Evolutionary conservation across 768 basidiomycete species (phyloP).

Genomic region (Antrodiella citrinella): DNA sequence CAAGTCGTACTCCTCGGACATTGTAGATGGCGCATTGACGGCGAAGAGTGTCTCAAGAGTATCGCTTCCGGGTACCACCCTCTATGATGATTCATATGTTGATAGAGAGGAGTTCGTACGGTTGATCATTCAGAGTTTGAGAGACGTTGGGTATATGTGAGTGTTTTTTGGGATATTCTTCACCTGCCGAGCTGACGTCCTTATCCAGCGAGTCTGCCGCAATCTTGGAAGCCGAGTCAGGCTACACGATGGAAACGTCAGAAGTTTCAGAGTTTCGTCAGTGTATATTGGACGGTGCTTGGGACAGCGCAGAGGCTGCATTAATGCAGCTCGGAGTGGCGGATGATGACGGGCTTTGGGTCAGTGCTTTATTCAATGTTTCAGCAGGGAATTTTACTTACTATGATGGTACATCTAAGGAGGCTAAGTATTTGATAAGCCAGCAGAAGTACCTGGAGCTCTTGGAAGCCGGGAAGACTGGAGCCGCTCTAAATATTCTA

Average conservation of each 20-base stretch:
- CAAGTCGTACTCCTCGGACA: conserved; percentile 6
- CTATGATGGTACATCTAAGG: conserved; percentile 32
- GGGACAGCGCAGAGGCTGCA: conserved; percentile 69
- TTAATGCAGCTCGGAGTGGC: conserved; percentile 61
- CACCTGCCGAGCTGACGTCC: conserved; percentile 11
- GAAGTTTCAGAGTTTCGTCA: conserved; percentile 75
- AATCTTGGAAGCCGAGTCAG: conserved; percentile 87
- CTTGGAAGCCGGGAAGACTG: conserved; percentile 73
- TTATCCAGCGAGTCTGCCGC: conserved; percentile 72
- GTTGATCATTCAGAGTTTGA: conserved; percentile 79
- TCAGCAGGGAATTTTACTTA: background rate
- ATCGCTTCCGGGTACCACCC: conserved; percentile 58
- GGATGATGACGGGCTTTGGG: conserved; percentile 63
- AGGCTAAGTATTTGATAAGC: conserved; percentile 79
- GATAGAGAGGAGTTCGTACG: conserved; percentile 89
- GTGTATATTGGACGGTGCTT: conserved; percentile 71
- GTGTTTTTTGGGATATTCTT: conserved; percentile 8
- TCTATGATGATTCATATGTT: conserved; percentile 73
- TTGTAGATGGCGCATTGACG: conserved; percentile 8
- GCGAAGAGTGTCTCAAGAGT: conserved; percentile 43
- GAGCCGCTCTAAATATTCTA: conserved; percentile 76
- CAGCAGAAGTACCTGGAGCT: conserved; percentile 96
- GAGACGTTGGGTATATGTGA: conserved; percentile 72
- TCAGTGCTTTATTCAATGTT: conserved; percentile 25
- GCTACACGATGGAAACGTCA: conserved; percentile 74